These are phyloP conservation scores for Gastrolobium villosum DNA, from an alignment of 306 rosid genomes.

Conservation along the genomic window DNA sequence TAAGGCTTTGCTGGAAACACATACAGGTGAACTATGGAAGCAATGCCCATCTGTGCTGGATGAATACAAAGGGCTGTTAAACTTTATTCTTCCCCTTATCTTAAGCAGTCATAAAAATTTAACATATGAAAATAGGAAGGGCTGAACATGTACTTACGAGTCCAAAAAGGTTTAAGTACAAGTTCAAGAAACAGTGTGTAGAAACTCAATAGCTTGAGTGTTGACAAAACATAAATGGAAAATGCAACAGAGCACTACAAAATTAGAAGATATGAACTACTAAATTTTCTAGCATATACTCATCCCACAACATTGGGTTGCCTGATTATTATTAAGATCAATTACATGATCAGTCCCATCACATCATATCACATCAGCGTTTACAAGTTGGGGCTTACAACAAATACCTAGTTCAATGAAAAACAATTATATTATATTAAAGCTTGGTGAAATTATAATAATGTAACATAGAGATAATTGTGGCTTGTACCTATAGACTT, in stretches of 20 bases:
- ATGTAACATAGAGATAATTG: slow-evolving; percentile 2
- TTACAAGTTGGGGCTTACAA: slow-evolving; percentile 27
- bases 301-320: slow-evolving; percentile 32
- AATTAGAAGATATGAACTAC: slow-evolving; percentile 30
- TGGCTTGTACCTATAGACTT: slow-evolving; percentile 25
- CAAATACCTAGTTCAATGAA: slow-evolving; percentile 40
- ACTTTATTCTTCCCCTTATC: slow-evolving; percentile 54
- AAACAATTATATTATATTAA: slow-evolving; percentile 24
- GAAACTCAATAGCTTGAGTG: slow-evolving; percentile 44
- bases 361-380: slow-evolving; percentile 25
- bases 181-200: slow-evolving; percentile 45
- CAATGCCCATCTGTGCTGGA: slow-evolving; percentile 97
- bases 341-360: slow-evolving; percentile 17
- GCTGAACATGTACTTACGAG: slow-evolving; percentile 33
- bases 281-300: slow-evolving; percentile 36
- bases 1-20: slow-evolving; percentile 98
- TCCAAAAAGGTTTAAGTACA: slow-evolving; percentile 42
- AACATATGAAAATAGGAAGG: slow-evolving; percentile 45
- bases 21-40: slow-evolving; percentile 92
- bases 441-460: slow-evolving; percentile 13
- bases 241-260: slow-evolving; percentile 38
- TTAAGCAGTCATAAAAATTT: slow-evolving; percentile 50
- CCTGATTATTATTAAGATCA: slow-evolving; percentile 40
- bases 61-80: slow-evolving; percentile 68
- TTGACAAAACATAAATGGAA: slow-evolving; percentile 41